phyloP scores from a whole-genome alignment of 495 filamentous ascomycete species.

The Immersiella caudata region DNA sequence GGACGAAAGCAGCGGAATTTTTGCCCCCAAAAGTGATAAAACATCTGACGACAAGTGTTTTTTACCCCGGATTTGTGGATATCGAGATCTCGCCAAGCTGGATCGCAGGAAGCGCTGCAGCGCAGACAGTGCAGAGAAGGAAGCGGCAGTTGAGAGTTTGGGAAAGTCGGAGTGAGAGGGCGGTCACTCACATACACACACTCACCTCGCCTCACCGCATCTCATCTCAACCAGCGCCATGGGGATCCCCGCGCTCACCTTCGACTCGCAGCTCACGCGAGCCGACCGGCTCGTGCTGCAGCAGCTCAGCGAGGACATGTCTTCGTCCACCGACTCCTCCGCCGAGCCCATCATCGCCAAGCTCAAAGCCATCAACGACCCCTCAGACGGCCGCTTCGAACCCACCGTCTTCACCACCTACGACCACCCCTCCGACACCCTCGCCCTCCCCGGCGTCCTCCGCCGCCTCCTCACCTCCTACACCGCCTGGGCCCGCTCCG shows the following conservation, averaged over 20 bases:
- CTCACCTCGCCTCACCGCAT: neutral
- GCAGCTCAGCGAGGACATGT: constrained; percentile 20
- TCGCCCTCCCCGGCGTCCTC: constrained; percentile 1
- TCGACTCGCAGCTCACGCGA: constrained; percentile 22
- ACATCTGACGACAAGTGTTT: no score
- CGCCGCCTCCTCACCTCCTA: constrained; percentile 26
- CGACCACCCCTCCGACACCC: constrained; percentile 29
- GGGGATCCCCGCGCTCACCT: neutral
- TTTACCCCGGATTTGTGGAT: no score
- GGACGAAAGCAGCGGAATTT: neutral
- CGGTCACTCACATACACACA: neutral
- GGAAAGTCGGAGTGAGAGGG: no score
- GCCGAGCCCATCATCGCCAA: constrained; percentile 7
- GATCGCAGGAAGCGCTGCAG: no score
- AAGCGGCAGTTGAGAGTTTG: no score
- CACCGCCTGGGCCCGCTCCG: constrained; percentile 29
- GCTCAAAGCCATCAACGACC: constrained; percentile 52
- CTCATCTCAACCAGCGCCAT: no score
- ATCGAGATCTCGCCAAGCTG: no score
- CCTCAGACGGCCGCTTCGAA: constrained; percentile 39
- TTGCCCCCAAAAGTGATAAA: no score
- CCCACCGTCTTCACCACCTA: constrained; percentile 46
- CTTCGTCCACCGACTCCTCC: neutral
- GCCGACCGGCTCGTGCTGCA: constrained; percentile 26
- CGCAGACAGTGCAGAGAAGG: no score